Evolutionary conservation across 2,329 filamentous ascomycete genomes (phyloP).

Genomic region (Pseudogymnoascus sp.): DNA sequence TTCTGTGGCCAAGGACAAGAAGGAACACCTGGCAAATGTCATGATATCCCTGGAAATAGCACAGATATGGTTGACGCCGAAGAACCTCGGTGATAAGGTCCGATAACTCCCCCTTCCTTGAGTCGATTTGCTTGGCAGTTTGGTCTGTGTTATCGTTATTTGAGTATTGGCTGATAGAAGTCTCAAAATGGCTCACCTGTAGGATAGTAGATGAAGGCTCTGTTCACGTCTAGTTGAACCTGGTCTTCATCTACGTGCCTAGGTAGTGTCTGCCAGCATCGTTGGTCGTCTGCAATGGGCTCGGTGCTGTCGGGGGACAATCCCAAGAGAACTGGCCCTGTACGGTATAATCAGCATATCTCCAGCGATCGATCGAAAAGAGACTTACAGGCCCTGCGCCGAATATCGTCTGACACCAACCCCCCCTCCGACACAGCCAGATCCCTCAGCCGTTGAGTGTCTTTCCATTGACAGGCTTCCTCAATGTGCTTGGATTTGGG

Average conservation of each 20-base stretch:
- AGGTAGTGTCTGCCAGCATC: slow-evolving; percentile 46
- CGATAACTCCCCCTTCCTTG: slow-evolving; percentile 69
- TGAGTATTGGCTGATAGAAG: slow-evolving; percentile 24
- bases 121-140: slow-evolving; percentile 59
- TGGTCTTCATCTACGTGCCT: slow-evolving; percentile 85
- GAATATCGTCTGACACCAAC: slow-evolving; percentile 59
- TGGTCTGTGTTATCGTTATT: slow-evolving; percentile 44
- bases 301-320: slow-evolving; percentile 18
- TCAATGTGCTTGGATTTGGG: slow-evolving; percentile 18
- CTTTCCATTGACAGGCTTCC: slow-evolving; percentile 51
- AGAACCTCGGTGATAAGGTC: slow-evolving; percentile 74
- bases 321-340: slow-evolving; percentile 59
- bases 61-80: slow-evolving; percentile 72
- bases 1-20: slow-evolving; percentile 64
- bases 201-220: slow-evolving; percentile 97
- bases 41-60: slow-evolving; percentile 98
- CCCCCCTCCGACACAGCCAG: slow-evolving; percentile 61
- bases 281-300: slow-evolving; percentile 19
- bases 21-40: slow-evolving; percentile 96
- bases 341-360: slow-evolving; percentile 15
- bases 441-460: slow-evolving; percentile 48
- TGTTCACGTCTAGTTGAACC: slow-evolving; percentile 83
- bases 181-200: slow-evolving; percentile 47
- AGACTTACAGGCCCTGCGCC: slow-evolving; percentile 69
- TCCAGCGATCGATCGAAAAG: slow-evolving; percentile 11